A percentile compares a stretch with the other conserved stretches of the same genome.
Evolutionary conservation across 164 flowering plant species (phyloP).

Genomic region (Euptelea pleiosperma): DNA sequence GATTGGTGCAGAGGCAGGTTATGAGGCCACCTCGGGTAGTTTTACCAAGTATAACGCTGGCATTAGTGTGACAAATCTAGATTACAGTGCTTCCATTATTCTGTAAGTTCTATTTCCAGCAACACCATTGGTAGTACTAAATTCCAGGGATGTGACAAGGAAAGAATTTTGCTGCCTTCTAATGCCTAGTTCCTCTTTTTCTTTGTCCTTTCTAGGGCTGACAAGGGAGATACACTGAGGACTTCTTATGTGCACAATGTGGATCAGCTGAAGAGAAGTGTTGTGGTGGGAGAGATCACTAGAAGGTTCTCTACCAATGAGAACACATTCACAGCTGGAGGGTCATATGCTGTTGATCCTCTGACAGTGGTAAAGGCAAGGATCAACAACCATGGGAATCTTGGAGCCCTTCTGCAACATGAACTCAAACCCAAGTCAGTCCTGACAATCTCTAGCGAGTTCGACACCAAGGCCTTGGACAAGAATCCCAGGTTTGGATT

Average conservation of each 20-base stretch:
- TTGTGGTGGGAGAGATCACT: conserved; percentile 67
- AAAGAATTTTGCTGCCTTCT: not conserved
- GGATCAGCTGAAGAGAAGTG: conserved; percentile 54
- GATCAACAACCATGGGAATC: conserved; percentile 87
- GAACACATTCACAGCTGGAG: conserved; percentile 92
- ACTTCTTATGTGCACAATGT: conserved; percentile 66
- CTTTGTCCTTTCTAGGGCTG: conserved; percentile 51
- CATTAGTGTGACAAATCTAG: conserved; percentile 66
- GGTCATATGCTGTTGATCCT: conserved; percentile 58
- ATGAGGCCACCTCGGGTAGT: conserved; percentile 55
- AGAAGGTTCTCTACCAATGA: conserved; percentile 90
- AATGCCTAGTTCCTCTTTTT: not conserved
- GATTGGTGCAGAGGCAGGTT: conserved; percentile 93
- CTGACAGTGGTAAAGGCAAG: conserved; percentile 71
- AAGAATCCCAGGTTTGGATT: conserved; percentile 76
- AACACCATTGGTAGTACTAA: not conserved
- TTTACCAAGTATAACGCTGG: conserved; percentile 91
- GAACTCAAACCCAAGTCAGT: conserved; percentile 67
- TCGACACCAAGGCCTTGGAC: conserved; percentile 86
- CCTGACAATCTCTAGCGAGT: conserved; percentile 73
- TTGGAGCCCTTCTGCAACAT: conserved; percentile 82
- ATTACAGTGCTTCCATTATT: conserved; percentile 68
- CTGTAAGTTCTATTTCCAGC: conserved; percentile 46
- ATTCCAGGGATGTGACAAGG: not conserved
- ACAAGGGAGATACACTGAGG: conserved; percentile 78